Evolutionary conservation across 1,284 basidiomycete species (phyloP).

Genomic region (Lignosus rhinocerotis): DNA sequence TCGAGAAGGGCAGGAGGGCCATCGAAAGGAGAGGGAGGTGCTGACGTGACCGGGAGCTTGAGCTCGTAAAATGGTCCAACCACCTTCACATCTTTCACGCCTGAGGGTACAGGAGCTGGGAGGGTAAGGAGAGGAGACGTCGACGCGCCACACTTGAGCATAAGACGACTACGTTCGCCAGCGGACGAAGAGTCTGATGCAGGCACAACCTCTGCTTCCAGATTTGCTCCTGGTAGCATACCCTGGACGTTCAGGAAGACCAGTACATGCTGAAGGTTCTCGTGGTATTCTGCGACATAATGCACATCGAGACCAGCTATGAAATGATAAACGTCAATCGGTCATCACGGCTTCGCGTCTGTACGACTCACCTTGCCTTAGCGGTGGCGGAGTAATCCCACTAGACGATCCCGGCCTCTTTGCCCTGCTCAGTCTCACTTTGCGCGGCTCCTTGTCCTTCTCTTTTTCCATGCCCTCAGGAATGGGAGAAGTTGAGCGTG

Average conservation of each 20-base stretch:
- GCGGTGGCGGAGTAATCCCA: slow-evolving; percentile 19
- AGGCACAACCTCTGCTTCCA: slow-evolving; percentile 65
- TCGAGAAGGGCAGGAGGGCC: slow-evolving; percentile 55
- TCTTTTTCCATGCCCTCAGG: slow-evolving; percentile 14
- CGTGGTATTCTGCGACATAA: slow-evolving; percentile 85
- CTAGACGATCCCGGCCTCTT: slow-evolving; percentile 33
- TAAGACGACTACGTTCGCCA: slow-evolving; percentile 45
- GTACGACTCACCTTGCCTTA: slow-evolving; percentile 23
- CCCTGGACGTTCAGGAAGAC: slow-evolving; percentile 62
- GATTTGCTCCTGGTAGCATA: slow-evolving; percentile 44
- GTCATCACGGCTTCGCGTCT: background rate
- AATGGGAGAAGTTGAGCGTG: slow-evolving; percentile 26
- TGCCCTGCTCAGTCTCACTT: slow-evolving; percentile 20
- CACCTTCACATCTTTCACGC: slow-evolving; percentile 58
- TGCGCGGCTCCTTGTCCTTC: slow-evolving; percentile 19
- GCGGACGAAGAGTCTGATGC: slow-evolving; percentile 36
- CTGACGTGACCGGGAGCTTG: slow-evolving; percentile 47
- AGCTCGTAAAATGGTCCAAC: slow-evolving; percentile 55
- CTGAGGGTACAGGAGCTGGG: slow-evolving; percentile 61
- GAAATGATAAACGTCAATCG: background rate
- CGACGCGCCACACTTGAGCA: slow-evolving; percentile 59
- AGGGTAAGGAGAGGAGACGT: slow-evolving; percentile 62
- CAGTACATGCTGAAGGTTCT: slow-evolving; percentile 74
- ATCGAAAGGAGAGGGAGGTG: slow-evolving; percentile 18
- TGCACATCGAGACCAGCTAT: slow-evolving; percentile 49